Base-by-base conservation (phyloP, 495 filamentous ascomycete genomes). In the Talaromyces ruber region DNA sequence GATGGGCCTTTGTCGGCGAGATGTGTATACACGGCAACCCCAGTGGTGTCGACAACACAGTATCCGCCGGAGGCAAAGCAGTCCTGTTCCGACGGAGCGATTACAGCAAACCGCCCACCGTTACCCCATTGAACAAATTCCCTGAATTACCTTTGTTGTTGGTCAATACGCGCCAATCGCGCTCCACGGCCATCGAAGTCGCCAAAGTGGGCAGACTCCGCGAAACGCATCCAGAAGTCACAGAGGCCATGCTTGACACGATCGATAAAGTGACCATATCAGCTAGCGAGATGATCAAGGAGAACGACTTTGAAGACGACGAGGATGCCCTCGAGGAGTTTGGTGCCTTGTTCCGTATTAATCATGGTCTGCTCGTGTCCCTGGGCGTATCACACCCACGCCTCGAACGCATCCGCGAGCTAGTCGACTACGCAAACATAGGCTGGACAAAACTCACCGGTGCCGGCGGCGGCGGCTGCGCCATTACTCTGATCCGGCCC, bases 401-500 rank as follows among this genome's bases (percentile, higher is more conserved):
- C 47, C 80, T 95, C 61, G 91, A 95, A 71, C 84, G 90, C 26
- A 86, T 95, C 68, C 79, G 91, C 29, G 90, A 92, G 73, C 75
- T 95, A 26, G 86, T 94, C 59, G 90, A 94, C 64, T 81, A 89
- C 61, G 77, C 86, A 28, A 88, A 86, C 11, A 85, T 92, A 53
- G 91, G 91, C 24, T 93, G 89, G 88, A 91, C 91, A 11, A 95
- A 95, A 68, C 82, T 95, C 26, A 95, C 91, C 0, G 91, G 91
- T 47, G 91, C 90, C 4, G 91, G 91, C 8, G 91, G 91, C 2
- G 91, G 91, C 24, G 91, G 91, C 1, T 93, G 91, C 71, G 90
- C 89, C 5, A 93, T 95, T 65, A 90, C 90, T 3, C 69, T 95
- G 16, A 77, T 95, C 45, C 86, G 84, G 62, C 87, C 89, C 0